Percentiles rank a stretch among this genome's conserved stretches.
These are phyloP conservation scores for Ceratobasidium sp. DNA, from an alignment of 1,284 basidiomycete species.

Conservation along the genomic window DNA sequence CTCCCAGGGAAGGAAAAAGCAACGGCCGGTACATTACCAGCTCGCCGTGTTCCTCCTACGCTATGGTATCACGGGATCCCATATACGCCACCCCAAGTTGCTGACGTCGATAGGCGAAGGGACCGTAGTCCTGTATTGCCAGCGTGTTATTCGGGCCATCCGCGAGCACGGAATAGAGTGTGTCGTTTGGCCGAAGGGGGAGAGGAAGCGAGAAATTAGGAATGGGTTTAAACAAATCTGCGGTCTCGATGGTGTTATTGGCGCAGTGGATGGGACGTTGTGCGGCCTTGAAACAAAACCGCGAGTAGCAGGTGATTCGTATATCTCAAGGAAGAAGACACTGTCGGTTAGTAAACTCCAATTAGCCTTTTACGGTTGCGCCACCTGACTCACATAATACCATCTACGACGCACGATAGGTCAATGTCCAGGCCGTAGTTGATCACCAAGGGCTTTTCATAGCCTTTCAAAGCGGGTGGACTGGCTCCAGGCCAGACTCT, in stretches of 20 bases:
- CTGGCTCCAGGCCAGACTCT: constrained; percentile 3
- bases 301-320: background rate
- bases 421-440: constrained; percentile 1
- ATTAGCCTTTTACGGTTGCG: background rate
- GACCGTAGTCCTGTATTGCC: background rate
- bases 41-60: background rate
- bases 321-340: constrained; percentile 12
- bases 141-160: background rate
- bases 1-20: background rate
- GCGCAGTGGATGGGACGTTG: background rate
- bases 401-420: background rate
- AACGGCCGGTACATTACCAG: constrained; percentile 1
- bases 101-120: constrained; percentile 18
- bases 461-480: background rate
- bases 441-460: constrained; percentile 13
- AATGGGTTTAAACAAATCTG: background rate
- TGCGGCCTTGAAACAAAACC: background rate
- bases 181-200: constrained; percentile 8
- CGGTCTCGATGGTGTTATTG: constrained; percentile 12
- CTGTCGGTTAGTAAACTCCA: constrained; percentile 1
- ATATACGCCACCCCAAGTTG: background rate
- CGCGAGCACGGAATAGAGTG: background rate
- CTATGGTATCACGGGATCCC: background rate
- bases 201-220: background rate
- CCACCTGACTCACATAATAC: background rate